Evolutionary conservation across 2,329 filamentous ascomycete genomes (phyloP).

Genomic region (Helotiales sp.): DNA sequence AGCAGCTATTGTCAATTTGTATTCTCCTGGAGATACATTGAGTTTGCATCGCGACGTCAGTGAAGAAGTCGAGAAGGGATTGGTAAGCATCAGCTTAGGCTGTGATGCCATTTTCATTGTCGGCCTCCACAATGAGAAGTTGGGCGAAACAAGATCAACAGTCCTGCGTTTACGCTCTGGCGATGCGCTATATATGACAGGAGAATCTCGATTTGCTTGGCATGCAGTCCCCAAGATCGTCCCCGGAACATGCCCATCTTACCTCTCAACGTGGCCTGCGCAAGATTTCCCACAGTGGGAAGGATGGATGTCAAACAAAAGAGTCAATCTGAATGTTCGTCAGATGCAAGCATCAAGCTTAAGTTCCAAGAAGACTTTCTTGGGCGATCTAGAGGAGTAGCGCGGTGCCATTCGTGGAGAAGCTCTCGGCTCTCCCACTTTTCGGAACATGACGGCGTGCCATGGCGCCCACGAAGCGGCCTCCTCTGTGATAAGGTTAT

Average conservation of each 20-base stretch:
- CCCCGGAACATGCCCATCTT: conserved; percentile 73
- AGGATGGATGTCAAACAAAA: conserved; percentile 85
- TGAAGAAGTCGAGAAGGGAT: conserved; percentile 73
- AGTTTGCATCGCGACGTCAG: conserved; percentile 94
- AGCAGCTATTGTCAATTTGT: conserved; percentile 92
- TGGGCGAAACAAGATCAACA: conserved; percentile 45
- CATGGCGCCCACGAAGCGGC: conserved; percentile 1
- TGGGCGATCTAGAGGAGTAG: neutral
- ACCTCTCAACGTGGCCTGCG: conserved; percentile 73
- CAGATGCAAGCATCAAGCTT: conserved; percentile 65
- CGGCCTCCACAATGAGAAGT: conserved; percentile 48
- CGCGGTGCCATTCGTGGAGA: too few species aligned
- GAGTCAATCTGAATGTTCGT: conserved; percentile 88
- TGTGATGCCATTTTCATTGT: conserved; percentile 90
- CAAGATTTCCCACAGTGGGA: conserved; percentile 59
- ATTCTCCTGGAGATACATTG: conserved; percentile 86
- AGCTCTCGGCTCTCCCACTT: neutral
- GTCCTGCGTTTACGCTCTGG: conserved; percentile 75
- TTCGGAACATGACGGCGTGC: neutral
- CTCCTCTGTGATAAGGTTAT: conserved; percentile 1
- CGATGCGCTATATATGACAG: conserved; percentile 88
- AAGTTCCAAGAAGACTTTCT: neutral
- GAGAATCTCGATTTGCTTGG: conserved; percentile 83
- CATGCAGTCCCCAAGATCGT: conserved; percentile 91
- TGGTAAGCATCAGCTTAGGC: conserved; percentile 85